phyloP scores from a whole-genome alignment of 2,329 filamentous ascomycete species.

The Penicillium sclerotiorum region DNA sequence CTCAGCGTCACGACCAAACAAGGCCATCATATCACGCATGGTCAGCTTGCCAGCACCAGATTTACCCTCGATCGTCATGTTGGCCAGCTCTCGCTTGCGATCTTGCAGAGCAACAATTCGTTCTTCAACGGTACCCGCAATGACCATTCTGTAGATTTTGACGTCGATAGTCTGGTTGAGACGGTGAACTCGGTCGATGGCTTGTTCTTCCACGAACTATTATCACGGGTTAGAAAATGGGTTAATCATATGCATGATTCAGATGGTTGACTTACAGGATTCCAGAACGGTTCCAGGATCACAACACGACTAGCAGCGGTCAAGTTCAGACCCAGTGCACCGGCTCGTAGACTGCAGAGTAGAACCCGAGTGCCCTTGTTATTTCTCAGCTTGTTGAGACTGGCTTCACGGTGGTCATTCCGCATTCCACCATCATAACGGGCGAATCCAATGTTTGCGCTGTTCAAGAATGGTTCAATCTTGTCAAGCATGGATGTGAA shows the following conservation, averaged over 20 bases:
- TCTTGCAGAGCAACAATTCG: conserved; percentile 93
- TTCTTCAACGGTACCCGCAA: conserved; percentile 85
- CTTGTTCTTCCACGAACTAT: conserved; percentile 97
- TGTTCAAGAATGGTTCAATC: conserved; percentile 84
- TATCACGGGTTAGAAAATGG: conserved; percentile 14
- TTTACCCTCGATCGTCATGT: conserved; percentile 83
- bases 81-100: conserved; percentile 88
- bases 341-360: conserved; percentile 92
- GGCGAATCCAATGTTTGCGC: conserved; percentile 74
- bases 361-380: conserved; percentile 77
- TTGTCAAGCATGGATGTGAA: conserved; percentile 98
- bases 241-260: conserved; percentile 13
- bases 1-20: conserved; percentile 76
- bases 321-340: conserved; percentile 87
- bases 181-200: conserved; percentile 97
- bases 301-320: conserved; percentile 92
- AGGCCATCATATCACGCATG: conserved; percentile 87
- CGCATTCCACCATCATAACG: conserved; percentile 95
- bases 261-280: conserved; percentile 64
- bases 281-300: conserved; percentile 98
- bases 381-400: conserved; percentile 73
- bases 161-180: conserved; percentile 95
- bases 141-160: conserved; percentile 90
- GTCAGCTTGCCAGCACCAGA: conserved; percentile 78
- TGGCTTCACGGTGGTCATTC: conserved; percentile 88